Conservation (phyloP, 2,329 filamentous ascomycete genomes). For the Phyllosticta citribraziliensis region DNA sequence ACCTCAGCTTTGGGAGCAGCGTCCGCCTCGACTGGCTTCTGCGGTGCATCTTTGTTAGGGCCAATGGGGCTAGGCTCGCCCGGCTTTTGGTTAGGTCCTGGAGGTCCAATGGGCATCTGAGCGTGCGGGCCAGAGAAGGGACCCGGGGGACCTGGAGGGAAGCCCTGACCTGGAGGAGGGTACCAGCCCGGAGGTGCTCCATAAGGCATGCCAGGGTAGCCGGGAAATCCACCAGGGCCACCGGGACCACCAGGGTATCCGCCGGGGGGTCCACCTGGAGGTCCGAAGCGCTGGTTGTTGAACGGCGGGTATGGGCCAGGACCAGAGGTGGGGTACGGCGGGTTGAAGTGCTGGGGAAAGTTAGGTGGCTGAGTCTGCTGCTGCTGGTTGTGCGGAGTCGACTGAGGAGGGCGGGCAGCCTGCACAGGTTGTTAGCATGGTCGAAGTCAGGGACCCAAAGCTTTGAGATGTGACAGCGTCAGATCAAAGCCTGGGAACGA, state of each 20-base stretch:
- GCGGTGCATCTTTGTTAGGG: slow-evolving; percentile 20
- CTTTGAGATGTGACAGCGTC: slow-evolving; percentile 38
- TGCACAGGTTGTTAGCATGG: neutral
- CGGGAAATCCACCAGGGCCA: slow-evolving; percentile 41
- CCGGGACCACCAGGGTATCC: slow-evolving; percentile 25
- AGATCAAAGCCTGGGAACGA: slow-evolving; percentile 99
- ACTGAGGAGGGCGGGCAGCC: slow-evolving; percentile 10
- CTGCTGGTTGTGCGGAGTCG: slow-evolving; percentile 20
- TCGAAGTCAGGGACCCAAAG: neutral
- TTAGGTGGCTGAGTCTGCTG: slow-evolving; percentile 28
- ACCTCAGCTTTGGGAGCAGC: slow-evolving; percentile 40
- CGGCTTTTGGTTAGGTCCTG: slow-evolving; percentile 32
- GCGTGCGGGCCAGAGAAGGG: slow-evolving; percentile 53
- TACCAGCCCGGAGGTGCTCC: slow-evolving; percentile 72
- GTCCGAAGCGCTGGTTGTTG: slow-evolving; percentile 39
- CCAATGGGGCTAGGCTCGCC: slow-evolving; percentile 22
- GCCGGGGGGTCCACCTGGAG: slow-evolving; percentile 31
- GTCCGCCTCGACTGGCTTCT: slow-evolving; percentile 35
- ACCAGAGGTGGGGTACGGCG: slow-evolving; percentile 15
- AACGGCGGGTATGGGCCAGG: slow-evolving; percentile 33
- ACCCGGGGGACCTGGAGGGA: slow-evolving; percentile 54
- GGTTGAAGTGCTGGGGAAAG: slow-evolving; percentile 17
- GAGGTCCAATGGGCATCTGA: slow-evolving; percentile 46
- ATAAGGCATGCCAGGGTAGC: slow-evolving; percentile 65
- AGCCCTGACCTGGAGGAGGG: slow-evolving; percentile 63